Evolutionary conservation across 192 early-diverging fungal species (phyloP).

Genomic region (Geranomyces variabilis): DNA sequence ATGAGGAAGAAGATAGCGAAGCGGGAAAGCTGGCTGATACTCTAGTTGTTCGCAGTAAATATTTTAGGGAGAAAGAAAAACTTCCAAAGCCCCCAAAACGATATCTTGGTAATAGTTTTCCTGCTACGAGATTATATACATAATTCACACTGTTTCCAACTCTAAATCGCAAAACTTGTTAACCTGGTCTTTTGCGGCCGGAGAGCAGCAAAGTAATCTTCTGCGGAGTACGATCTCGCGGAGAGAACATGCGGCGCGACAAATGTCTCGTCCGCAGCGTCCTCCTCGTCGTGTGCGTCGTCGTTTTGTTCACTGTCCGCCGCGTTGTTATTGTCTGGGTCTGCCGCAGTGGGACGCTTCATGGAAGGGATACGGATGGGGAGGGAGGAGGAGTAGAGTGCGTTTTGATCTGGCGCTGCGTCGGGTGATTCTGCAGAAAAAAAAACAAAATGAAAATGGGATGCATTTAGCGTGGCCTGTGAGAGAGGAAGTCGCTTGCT

Average conservation of each 20-base stretch:
- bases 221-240: constrained; percentile 28
- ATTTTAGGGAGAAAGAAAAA: not conserved
- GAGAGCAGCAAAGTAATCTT: constrained; percentile 24
- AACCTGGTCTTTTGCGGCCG: constrained; percentile 25
- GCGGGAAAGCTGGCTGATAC: not conserved
- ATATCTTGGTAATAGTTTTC: too few species aligned
- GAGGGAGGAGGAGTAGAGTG: constrained; percentile 29
- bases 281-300: not conserved
- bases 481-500: not conserved
- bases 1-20: not conserved
- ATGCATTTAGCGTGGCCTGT: not conserved
- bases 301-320: not conserved
- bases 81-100: too few species aligned
- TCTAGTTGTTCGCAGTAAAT: not conserved
- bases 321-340: not conserved
- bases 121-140: too few species aligned
- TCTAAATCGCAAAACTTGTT: constrained; percentile 27
- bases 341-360: not conserved
- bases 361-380: constrained; percentile 35
- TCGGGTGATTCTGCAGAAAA: not conserved
- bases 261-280: constrained; percentile 21
- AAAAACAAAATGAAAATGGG: not conserved
- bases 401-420: not conserved
- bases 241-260: constrained; percentile 37
- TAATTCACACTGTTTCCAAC: not conserved